Evolutionary conservation across 169 alveolate genomes (phyloP).

Genomic region (Nephromyces sp.): DNA sequence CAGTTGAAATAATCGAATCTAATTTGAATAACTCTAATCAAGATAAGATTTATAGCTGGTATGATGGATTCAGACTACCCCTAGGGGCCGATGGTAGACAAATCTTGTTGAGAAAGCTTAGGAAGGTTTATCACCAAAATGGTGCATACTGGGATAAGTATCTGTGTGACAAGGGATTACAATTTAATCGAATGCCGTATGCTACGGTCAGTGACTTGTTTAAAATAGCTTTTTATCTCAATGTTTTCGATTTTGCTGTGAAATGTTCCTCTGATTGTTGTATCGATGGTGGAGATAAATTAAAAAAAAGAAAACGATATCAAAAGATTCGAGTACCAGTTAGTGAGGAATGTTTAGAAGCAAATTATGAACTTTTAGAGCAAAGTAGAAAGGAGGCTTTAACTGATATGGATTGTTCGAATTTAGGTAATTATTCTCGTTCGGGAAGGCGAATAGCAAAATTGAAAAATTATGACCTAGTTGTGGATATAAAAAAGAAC

Average conservation of each 20-base stretch:
- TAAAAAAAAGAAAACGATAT: too few species aligned
- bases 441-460: too few species aligned
- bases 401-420: too few species aligned
- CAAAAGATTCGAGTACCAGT: too few species aligned
- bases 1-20: neutral
- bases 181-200: slow-evolving; percentile 16
- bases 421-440: too few species aligned
- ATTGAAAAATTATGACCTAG: too few species aligned
- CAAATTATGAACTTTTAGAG: too few species aligned
- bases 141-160: slow-evolving; percentile 7
- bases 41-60: slow-evolving; percentile 5
- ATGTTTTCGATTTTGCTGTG: slow-evolving; percentile 22
- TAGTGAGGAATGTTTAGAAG: too few species aligned
- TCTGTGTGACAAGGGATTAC: slow-evolving; percentile 10
- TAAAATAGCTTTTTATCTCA: slow-evolving; percentile 14
- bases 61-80: slow-evolving; percentile 16
- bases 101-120: slow-evolving; percentile 11
- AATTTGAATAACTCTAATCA: neutral
- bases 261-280: slow-evolving; percentile 18
- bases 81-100: slow-evolving; percentile 29
- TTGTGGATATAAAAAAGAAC: too few species aligned
- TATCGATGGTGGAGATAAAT: slow-evolving; percentile 10
- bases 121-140: slow-evolving; percentile 10
- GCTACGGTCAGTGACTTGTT: slow-evolving; percentile 25
- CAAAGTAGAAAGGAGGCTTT: too few species aligned